These are phyloP conservation scores for Ambrosiella beaveri DNA, from an alignment of 2,329 filamentous ascomycete genomes.

Conservation along the genomic window DNA sequence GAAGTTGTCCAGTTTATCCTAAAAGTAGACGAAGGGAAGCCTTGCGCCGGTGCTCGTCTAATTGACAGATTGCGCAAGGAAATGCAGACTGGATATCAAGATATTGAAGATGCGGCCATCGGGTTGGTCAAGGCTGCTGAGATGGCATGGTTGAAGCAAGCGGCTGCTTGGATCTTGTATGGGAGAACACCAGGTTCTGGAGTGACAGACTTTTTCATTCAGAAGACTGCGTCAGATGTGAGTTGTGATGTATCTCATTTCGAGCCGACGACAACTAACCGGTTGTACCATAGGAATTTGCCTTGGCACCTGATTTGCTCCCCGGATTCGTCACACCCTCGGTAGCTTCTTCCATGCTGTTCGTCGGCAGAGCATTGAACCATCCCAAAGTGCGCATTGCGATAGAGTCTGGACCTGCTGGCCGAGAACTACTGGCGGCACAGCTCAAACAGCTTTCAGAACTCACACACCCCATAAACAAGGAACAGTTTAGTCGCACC, in stretches of 20 bases:
- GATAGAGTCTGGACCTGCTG: constrained; percentile 27
- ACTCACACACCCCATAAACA: constrained; percentile 25
- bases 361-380: constrained; percentile 77
- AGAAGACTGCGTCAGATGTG: constrained; percentile 20
- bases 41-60: constrained; percentile 50
- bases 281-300: constrained; percentile 27
- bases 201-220: constrained; percentile 58
- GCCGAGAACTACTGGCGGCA: constrained; percentile 44
- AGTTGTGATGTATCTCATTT: neutral
- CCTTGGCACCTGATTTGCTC: constrained; percentile 40
- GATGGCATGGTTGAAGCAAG: constrained; percentile 77
- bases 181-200: constrained; percentile 66
- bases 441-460: constrained; percentile 53
- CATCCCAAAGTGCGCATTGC: constrained; percentile 49
- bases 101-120: constrained; percentile 62
- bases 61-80: constrained; percentile 63
- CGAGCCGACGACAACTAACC: neutral
- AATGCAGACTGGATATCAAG: constrained; percentile 72
- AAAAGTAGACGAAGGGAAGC: constrained; percentile 10
- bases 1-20: constrained; percentile 30
- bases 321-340: constrained; percentile 63
- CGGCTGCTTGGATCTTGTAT: constrained; percentile 81
- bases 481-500: constrained; percentile 40
- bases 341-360: constrained; percentile 69
- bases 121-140: constrained; percentile 65